These are phyloP conservation scores for Heteromeles arbutifolia DNA, from an alignment of 306 rosid species.

Conservation along the genomic window DNA sequence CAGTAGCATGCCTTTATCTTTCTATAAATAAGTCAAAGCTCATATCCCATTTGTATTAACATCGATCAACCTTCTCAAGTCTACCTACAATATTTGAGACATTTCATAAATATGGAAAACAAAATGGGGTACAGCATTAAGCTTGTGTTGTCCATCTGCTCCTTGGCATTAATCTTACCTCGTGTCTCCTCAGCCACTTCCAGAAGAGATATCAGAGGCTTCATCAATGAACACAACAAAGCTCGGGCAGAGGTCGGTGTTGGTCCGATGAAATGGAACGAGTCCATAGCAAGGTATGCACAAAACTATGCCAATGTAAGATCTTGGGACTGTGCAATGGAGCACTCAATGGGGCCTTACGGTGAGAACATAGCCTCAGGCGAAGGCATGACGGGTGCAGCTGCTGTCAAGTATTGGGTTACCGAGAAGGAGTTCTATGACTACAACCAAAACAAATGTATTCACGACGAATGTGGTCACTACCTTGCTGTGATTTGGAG, in stretches of 20 bases:
- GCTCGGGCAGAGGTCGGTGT: slow-evolving; percentile 12
- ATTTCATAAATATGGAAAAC: not conserved
- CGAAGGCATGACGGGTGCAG: slow-evolving; percentile 19
- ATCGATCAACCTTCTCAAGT: not conserved
- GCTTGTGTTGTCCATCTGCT: not conserved
- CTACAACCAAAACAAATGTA: not conserved
- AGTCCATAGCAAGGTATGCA: slow-evolving; percentile 34
- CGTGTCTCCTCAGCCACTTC: not conserved
- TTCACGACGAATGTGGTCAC: slow-evolving; percentile 11
- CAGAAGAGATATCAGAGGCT: slow-evolving; percentile 9
- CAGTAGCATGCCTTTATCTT: too few relatives aligned
- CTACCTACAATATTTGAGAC: not conserved
- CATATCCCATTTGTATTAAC: not conserved
- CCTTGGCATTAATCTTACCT: not conserved
- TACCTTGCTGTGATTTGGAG: slow-evolving; percentile 30
- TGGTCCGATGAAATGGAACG: slow-evolving; percentile 12
- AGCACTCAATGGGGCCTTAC: slow-evolving; percentile 51
- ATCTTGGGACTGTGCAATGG: slow-evolving; percentile 27
- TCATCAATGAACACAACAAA: slow-evolving; percentile 22
- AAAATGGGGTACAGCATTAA: not conserved
- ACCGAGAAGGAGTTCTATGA: slow-evolving; percentile 17
- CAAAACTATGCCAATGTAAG: slow-evolving; percentile 30
- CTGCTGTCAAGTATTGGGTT: slow-evolving; percentile 41
- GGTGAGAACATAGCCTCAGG: slow-evolving; percentile 52
- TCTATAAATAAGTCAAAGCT: not conserved